Evolutionary conservation across 345 rosid genomes (phyloP), one percentile per base, ranked within the genome.

Genomic region (Citrus australasica): DNA sequence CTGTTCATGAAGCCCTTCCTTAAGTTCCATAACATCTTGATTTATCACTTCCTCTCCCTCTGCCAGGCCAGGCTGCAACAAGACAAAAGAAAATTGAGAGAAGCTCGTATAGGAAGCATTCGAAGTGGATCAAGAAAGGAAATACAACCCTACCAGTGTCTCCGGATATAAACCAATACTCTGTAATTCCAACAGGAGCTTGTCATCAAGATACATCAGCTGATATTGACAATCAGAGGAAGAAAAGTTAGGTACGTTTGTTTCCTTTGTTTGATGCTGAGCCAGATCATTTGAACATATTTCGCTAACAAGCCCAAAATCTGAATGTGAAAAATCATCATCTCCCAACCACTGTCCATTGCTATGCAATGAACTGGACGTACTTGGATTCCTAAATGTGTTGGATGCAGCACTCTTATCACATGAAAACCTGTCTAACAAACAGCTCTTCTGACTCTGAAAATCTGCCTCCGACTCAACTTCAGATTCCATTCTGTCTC

Each of bases 401-500:
- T 89, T 90, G 70, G 92, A 89, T 73, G 87, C 87, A 63, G 86
- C 89, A 85, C 95, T 86, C 79, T 85, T 89, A 76, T 93, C 90
- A 82, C 92, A 85, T 28, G 97, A 94, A 78, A 89, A 73, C 81
- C 93, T 85, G 76, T 92, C 97, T 76, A 88, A 67, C 75, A 89
- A 86, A 80, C 85, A 82, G 73, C 80, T 89, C 84, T 85, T 93
- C 83, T 86, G 97, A 59, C 84, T 87, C 79, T 87, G 94, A 80
- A 89, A 88, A 83, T 92, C 91, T 67, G 83, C 86, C 59, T 83
- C 86, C 62, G 99, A 97, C 86, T 97, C 98, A 69, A 85, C 97
- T 85, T 94, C 99, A 83, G 92, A 92, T 87, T 96, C 99, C 89
- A 92, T 83, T 82, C 92, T 90, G 83, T 94, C 99, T 85, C 90